Conservation (phyloP, 1,284 basidiomycete genomes). For the Malassezia sympodialis region DNA sequence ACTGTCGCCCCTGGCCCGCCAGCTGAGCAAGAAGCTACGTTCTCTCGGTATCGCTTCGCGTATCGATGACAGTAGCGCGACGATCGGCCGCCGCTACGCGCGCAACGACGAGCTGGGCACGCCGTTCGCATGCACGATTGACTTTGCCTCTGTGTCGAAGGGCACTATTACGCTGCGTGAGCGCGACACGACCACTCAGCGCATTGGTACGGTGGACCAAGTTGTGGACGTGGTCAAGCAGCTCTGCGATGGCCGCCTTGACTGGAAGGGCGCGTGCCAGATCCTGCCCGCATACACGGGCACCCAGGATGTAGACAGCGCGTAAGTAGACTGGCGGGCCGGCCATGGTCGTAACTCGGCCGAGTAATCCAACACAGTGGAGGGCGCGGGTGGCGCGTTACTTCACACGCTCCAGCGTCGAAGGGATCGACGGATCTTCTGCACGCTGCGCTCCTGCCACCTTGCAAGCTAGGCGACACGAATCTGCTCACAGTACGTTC, state of each 20-base stretch:
- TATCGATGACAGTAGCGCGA: constrained; percentile 88
- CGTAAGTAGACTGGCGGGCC: too few species aligned
- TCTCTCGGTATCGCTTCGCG: constrained; percentile 77
- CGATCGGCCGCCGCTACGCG: constrained; percentile 92
- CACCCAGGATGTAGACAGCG: constrained; percentile 56
- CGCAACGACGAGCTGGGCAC: constrained; percentile 98
- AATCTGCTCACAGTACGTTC: background rate
- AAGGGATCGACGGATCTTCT: background rate
- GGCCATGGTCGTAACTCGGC: too few species aligned
- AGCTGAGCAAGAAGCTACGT: constrained; percentile 79
- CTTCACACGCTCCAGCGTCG: background rate
- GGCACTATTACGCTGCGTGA: constrained; percentile 55
- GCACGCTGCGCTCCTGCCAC: background rate
- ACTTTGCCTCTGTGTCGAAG: constrained; percentile 75
- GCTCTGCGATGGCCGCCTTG: constrained; percentile 47
- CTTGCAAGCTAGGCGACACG: background rate
- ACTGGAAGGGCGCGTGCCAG: constrained; percentile 68
- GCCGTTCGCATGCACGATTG: constrained; percentile 87
- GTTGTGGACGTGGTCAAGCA: constrained; percentile 65
- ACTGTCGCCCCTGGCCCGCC: constrained; percentile 71
- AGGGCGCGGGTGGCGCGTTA: background rate
- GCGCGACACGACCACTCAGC: constrained; percentile 84
- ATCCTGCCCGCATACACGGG: constrained; percentile 74
- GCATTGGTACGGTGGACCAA: constrained; percentile 83
- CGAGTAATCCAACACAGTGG: background rate